These are phyloP conservation scores for Fibroporia radiculosa DNA, from an alignment of 768 basidiomycete species.

Conservation along the genomic window DNA sequence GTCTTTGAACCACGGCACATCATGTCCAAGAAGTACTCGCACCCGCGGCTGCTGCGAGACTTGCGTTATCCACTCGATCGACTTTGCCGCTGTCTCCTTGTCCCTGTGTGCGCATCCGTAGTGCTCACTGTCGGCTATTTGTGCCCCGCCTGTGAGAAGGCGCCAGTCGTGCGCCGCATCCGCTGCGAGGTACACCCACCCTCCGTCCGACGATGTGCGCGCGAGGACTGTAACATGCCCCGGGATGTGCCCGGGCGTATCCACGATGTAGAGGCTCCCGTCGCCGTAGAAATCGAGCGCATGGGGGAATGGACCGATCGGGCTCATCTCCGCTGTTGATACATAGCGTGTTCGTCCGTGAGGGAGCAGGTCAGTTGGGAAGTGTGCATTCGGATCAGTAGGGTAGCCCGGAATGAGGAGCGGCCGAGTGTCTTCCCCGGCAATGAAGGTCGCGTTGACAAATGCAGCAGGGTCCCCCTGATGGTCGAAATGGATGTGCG, in stretches of 20 bases:
- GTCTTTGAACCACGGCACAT: constrained; percentile 41
- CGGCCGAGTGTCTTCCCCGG: constrained; percentile 33
- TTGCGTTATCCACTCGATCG: constrained; percentile 32
- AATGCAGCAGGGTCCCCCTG: constrained; percentile 42
- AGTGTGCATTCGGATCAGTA: constrained; percentile 25
- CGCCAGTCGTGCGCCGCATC: constrained; percentile 29
- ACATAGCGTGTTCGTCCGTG: constrained; percentile 16
- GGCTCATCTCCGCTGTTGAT: constrained; percentile 12
- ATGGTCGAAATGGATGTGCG: constrained; percentile 50
- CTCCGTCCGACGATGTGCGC: constrained; percentile 45
- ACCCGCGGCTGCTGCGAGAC: constrained; percentile 29
- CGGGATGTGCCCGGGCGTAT: constrained; percentile 47
- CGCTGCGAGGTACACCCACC: constrained; percentile 47
- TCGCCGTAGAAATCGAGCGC: constrained; percentile 50
- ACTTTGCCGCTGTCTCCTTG: constrained; percentile 33
- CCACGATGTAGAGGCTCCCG: constrained; percentile 50
- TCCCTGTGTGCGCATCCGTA: constrained; percentile 37
- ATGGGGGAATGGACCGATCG: constrained; percentile 43
- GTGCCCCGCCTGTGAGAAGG: constrained; percentile 27
- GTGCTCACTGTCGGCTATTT: constrained; percentile 23
- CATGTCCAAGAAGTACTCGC: constrained; percentile 45
- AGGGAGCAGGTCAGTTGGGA: constrained; percentile 13
- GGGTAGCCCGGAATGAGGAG: constrained; percentile 36
- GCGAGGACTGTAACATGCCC: constrained; percentile 49
- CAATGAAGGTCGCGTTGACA: constrained; percentile 37